Percentiles rank a stretch among this genome's conserved stretches.
phyloP scores from a whole-genome alignment of 257 asterid species.

The Anisodus tanguticus region DNA sequence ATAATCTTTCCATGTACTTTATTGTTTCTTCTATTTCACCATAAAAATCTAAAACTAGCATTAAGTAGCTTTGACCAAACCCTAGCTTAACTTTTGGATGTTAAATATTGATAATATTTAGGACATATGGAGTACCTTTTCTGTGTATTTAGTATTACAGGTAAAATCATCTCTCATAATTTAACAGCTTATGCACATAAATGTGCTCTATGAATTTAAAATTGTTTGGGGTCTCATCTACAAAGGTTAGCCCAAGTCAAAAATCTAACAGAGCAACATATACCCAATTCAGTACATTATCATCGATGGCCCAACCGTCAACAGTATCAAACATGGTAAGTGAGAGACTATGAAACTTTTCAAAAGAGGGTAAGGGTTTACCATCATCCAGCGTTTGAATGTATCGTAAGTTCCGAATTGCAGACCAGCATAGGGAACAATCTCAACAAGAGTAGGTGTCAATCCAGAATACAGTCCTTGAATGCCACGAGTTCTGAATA shows the following conservation, averaged over 20 bases:
- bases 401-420: slow-evolving; percentile 96
- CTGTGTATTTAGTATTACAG: not conserved
- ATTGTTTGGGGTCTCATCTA: not conserved
- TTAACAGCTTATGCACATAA: slow-evolving; percentile 20
- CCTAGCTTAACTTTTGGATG: not conserved
- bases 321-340: not conserved
- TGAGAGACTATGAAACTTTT: not conserved
- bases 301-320: not conserved
- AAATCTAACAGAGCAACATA: not conserved
- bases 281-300: not conserved
- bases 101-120: not conserved
- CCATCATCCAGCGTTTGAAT: slow-evolving; percentile 89
- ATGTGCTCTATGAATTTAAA: slow-evolving; percentile 19
- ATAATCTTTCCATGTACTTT: not conserved
- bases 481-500: slow-evolving; percentile 67
- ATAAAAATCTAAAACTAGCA: not conserved
- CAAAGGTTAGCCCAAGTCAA: not conserved
- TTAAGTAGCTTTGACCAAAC: not conserved
- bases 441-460: slow-evolving; percentile 85
- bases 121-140: not conserved
- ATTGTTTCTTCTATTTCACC: not conserved
- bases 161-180: not conserved
- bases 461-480: slow-evolving; percentile 88
- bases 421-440: slow-evolving; percentile 90
- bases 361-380: slow-evolving; percentile 32